phyloP scores from a whole-genome alignment of 441 rosid species.

The Biscutella laevigata region DNA sequence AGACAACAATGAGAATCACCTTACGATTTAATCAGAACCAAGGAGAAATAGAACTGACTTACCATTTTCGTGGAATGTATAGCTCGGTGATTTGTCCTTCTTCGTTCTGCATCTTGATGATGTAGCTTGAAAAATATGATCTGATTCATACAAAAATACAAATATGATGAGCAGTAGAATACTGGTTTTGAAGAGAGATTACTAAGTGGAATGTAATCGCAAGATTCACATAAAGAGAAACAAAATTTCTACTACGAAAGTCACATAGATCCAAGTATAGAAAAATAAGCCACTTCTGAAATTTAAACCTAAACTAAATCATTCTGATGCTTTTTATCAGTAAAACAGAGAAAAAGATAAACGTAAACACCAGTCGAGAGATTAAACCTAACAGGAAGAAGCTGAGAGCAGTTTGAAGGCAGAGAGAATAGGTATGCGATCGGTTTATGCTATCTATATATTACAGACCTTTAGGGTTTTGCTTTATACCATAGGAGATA shows the following conservation, averaged over 20 bases:
- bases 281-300: not conserved
- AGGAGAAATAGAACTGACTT: not conserved
- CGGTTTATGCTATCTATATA: not conserved
- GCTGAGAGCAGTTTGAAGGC: conserved; percentile 13
- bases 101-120: conserved; percentile 73
- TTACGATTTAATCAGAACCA: not conserved
- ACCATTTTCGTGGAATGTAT: conserved; percentile 93
- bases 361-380: not conserved
- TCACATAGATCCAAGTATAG: not conserved
- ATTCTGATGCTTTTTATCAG: too few species aligned
- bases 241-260: not conserved
- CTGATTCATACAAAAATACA: not conserved
- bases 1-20: not conserved
- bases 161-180: not conserved
- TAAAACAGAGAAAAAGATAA: too few species aligned
- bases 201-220: not conserved
- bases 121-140: not conserved
- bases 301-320: not conserved
- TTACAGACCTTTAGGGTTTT: conserved; percentile 13
- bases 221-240: not conserved
- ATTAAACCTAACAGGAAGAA: conserved; percentile 8
- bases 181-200: not conserved
- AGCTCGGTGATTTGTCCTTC: conserved; percentile 75
- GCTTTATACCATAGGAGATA: not conserved
- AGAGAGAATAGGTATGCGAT: not conserved